These are phyloP conservation scores for Pleurotus pulmonarius DNA, from an alignment of 768 basidiomycete genomes.

Conservation along the genomic window DNA sequence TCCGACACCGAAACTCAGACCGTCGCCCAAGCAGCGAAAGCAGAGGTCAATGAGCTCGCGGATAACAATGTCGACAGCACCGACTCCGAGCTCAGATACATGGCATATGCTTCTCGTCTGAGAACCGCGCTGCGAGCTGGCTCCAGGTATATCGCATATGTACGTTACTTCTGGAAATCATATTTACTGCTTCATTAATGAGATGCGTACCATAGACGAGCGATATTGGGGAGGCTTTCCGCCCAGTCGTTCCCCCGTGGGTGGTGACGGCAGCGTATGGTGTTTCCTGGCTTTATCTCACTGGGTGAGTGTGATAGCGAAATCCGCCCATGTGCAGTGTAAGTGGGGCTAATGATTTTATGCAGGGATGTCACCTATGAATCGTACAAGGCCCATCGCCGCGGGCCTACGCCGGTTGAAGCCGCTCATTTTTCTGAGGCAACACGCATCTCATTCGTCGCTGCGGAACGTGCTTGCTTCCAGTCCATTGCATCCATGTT, in stretches of 20 bases:
- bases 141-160: conserved; percentile 75
- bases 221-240: conserved; percentile 80
- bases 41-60: conserved; percentile 53
- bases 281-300: conserved; percentile 77
- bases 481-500: conserved; percentile 83
- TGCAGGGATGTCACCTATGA: conserved; percentile 73
- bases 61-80: conserved; percentile 62
- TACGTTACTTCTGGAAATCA: conserved; percentile 23
- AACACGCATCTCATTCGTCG: conserved; percentile 63
- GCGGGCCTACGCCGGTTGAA: conserved; percentile 64
- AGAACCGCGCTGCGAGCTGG: conserved; percentile 71
- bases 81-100: conserved; percentile 66
- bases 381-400: conserved; percentile 70
- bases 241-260: conserved; percentile 71
- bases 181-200: too few relatives aligned
- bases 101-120: conserved; percentile 77
- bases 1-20: conserved; percentile 24
- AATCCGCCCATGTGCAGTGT: conserved; percentile 2
- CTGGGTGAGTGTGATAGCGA: conserved; percentile 30
- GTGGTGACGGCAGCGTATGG: conserved; percentile 78
- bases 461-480: conserved; percentile 73
- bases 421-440: conserved; percentile 68
- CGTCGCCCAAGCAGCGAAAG: conserved; percentile 36
- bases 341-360: not conserved
- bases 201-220: conserved; percentile 49